Evolutionary conservation across 352 stramenopile genomes (phyloP), one percentile per base, ranked within the genome.

Genomic region (Phytophthora lateralis): DNA sequence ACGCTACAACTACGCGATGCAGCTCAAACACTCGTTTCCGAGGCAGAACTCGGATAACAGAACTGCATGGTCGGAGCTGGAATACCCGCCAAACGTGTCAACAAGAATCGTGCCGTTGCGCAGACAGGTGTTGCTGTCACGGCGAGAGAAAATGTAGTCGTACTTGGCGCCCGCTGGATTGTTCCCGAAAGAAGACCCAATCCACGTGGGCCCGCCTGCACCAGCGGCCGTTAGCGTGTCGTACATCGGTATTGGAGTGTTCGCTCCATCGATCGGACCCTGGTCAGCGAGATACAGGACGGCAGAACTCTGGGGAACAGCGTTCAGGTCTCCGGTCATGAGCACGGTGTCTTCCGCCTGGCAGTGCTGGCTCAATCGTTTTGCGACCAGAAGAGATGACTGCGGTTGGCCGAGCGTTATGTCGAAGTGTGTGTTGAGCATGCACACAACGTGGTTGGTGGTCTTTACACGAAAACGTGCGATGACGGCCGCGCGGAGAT

Each of bases 391-490:
- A 52, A 76, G 21, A 1, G 82, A 74, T 26, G 79, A 90, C 49
- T 90, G 55, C 5, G 69, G 47, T 26, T 92, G 82, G 42, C 82
- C 78, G 14, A 66, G 65, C 8, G 35, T 66, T 24, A 90, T 88
- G 55, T 92, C 82, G 47, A 76, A 92, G 63, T 90, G 82, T 15
- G 82, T 92, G 66, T 92, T 92, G 48, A 92, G 69, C 63, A 92
- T 85, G 61, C 82, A 92, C 20, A 89, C 60, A 0, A 61, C 71
- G 44, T 63, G 45, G 3, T 44, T 27, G 4, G 46, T 70, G 6
- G 24, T 32, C n/a, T 66, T 75, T 35, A 82, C 62, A 9, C 54
- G 65, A 39, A 92, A 89, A 35, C 82, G 80, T 11, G 69, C 80
- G 8, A 90, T 58, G 30, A 89, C 77, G 9, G 69, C 78, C 1